phyloP scores from a whole-genome alignment of 306 rosid species.

The Biancaea sappan region DNA sequence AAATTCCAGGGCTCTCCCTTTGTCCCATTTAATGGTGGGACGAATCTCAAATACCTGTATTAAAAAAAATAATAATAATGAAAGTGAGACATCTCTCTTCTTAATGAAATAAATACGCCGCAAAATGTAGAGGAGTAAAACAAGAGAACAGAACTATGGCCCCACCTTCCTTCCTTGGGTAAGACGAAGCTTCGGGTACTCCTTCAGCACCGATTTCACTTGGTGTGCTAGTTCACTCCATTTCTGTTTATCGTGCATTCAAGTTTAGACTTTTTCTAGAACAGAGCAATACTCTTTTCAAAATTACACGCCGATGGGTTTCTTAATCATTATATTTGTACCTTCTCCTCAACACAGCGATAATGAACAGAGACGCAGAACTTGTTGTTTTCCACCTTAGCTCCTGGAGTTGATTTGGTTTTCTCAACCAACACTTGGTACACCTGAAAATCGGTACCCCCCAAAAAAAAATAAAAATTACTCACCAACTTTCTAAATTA shows the following conservation, averaged over 20 bases:
- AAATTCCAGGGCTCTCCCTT: slow-evolving; percentile 93
- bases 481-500: neutral
- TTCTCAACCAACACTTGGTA: slow-evolving; percentile 58
- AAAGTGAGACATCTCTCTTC: slow-evolving; percentile 47
- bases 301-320: neutral
- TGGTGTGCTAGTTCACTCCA: slow-evolving; percentile 78
- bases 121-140: slow-evolving; percentile 18
- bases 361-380: slow-evolving; percentile 86
- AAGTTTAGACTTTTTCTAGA: slow-evolving; percentile 5
- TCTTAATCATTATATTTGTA: too few species aligned
- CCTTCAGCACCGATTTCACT: slow-evolving; percentile 83
- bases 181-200: slow-evolving; percentile 80
- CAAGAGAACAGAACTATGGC: slow-evolving; percentile 31
- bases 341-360: slow-evolving; percentile 97
- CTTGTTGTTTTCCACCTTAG: slow-evolving; percentile 82
- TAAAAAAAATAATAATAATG: slow-evolving; percentile 33
- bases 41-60: slow-evolving; percentile 91
- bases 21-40: slow-evolving; percentile 98
- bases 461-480: too few species aligned
- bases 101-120: slow-evolving; percentile 25
- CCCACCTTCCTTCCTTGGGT: slow-evolving; percentile 92
- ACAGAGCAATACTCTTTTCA: neutral
- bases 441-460: slow-evolving; percentile 53
- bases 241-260: slow-evolving; percentile 50
- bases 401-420: slow-evolving; percentile 77